A percentile compares a stretch with the other conserved stretches of the same genome.
These are phyloP conservation scores for Vitis labrusca DNA, from an alignment of 164 flowering plant species.

Conservation along the genomic window DNA sequence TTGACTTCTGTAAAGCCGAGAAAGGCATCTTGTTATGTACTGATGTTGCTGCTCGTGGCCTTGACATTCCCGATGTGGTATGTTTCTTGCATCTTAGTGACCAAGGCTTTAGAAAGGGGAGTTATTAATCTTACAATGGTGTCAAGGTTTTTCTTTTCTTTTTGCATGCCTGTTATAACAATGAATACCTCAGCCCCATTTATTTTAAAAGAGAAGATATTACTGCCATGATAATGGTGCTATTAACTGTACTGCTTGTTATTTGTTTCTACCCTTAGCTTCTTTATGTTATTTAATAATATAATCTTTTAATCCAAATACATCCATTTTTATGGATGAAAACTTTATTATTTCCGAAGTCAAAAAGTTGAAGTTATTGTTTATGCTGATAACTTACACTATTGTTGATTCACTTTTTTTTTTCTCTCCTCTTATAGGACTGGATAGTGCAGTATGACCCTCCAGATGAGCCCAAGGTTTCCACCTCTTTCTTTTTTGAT, in stretches of 20 bases:
- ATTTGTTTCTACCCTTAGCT: not conserved
- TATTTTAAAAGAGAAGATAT: not conserved
- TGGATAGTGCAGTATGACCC: constrained; percentile 98
- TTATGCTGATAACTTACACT: not conserved
- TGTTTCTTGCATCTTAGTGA: constrained; percentile 9
- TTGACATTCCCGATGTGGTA: constrained; percentile 94
- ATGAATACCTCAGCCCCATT: not conserved
- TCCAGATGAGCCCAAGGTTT: constrained; percentile 97
- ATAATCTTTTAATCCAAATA: too few relatives aligned
- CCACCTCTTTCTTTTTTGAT: not conserved
- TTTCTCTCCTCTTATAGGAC: constrained; percentile 50
- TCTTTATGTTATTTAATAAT: not conserved
- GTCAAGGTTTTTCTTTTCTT: not conserved
- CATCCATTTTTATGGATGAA: too few relatives aligned
- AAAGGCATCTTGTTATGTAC: constrained; percentile 93
- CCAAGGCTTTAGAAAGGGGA: not conserved
- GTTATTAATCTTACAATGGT: not conserved
- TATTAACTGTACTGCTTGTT: not conserved
- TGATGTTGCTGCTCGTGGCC: constrained; percentile 97
- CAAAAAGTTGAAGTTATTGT: not conserved
- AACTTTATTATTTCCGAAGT: too few relatives aligned
- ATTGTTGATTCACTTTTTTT: not conserved
- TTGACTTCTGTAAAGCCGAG: constrained; percentile 80
- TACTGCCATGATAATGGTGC: not conserved
- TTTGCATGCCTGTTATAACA: not conserved